Evolutionary conservation across 2,329 filamentous ascomycete genomes (phyloP), one percentile per base, ranked within the genome.

Genomic region (Ophiostoma perfectum): DNA sequence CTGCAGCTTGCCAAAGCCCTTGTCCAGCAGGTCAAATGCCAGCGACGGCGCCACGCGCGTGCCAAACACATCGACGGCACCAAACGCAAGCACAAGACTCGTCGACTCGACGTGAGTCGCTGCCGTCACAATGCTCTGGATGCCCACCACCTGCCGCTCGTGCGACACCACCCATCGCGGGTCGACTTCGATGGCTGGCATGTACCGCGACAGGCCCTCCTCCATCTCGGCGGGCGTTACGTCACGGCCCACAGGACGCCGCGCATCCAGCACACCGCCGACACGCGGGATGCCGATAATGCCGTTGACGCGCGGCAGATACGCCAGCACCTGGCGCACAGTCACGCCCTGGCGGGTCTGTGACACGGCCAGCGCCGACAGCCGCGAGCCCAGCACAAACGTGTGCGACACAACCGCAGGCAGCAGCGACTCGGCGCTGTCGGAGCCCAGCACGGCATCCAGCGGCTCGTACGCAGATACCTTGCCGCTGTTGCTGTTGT

Each of bases 321-420:
- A 90, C 63, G 90, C 92, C 12, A 99, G 83, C 2, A 99, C 82
- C 73, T 94, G 88, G 16, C 92, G 88, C 58, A 88, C 90, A 0
- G 92, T 91, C 75, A 99, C 97, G 42, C 95, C 95, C 80, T 99
- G 95, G 41, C 90, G 86, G 0, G 95, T 99, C 76, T 93, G 89
- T 0, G 93, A 95, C 16, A 97, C 91, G 0, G 91, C 84, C 75
- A 99, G 87, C 66, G 89, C 85, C 16, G 87, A 87, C 70, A 98
- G 88, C n/a, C 90, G 86, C 70, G 91, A 88, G 0, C 90, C 87
- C 70, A 97, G 86, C 71, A 97, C 82, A 77, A 89, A 98, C 0
- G 91, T 86, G 77, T 96, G 92, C 1, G 90, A 89, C 41, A 93
- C 81, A 3, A 93, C 90, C 69, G 91, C 86, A 0, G 95, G 94